Evolutionary conservation across 2,329 filamentous ascomycete genomes (phyloP).

Genomic region (Tolypocladium sp.): DNA sequence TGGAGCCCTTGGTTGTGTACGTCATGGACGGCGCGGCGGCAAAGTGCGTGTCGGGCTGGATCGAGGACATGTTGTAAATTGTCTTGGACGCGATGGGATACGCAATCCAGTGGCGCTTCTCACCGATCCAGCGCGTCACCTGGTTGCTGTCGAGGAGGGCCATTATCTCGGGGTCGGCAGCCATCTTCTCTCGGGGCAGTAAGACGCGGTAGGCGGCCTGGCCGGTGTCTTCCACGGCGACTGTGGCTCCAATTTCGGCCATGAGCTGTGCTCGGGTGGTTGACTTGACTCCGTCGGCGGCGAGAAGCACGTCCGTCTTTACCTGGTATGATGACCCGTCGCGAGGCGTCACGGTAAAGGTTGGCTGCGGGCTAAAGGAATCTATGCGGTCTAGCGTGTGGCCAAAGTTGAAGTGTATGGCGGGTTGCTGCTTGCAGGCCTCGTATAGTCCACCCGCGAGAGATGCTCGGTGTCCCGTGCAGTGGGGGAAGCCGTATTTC

Average conservation of each 20-base stretch:
- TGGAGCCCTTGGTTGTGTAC: conserved; percentile 55
- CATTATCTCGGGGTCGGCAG: conserved; percentile 56
- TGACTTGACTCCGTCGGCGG: conserved; percentile 48
- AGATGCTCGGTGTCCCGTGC: conserved; percentile 68
- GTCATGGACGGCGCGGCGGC: conserved; percentile 47
- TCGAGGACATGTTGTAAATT: conserved; percentile 55
- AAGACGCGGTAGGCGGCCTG: conserved; percentile 76
- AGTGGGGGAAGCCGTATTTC: conserved; percentile 67
- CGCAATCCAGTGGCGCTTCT: conserved; percentile 66
- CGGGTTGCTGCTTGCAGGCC: conserved; percentile 54
- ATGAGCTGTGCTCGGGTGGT: conserved; percentile 44
- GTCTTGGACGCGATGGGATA: conserved; percentile 62
- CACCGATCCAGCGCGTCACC: conserved; percentile 69
- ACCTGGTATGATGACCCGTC: conserved; percentile 44
- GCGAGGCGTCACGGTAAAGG: conserved; percentile 50
- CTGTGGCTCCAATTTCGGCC: conserved; percentile 35
- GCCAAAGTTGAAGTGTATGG: conserved; percentile 60
- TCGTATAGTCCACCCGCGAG: conserved; percentile 61
- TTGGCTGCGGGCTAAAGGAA: conserved; percentile 49
- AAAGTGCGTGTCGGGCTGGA: conserved; percentile 53
- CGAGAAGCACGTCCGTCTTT: conserved; percentile 43
- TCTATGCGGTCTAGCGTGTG: conserved; percentile 45
- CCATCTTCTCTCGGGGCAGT: conserved; percentile 59
- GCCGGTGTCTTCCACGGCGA: conserved; percentile 57
- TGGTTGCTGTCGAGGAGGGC: conserved; percentile 57